phyloP scores from a whole-genome alignment of 208 protist species.

The Leishmania guyanensis region DNA sequence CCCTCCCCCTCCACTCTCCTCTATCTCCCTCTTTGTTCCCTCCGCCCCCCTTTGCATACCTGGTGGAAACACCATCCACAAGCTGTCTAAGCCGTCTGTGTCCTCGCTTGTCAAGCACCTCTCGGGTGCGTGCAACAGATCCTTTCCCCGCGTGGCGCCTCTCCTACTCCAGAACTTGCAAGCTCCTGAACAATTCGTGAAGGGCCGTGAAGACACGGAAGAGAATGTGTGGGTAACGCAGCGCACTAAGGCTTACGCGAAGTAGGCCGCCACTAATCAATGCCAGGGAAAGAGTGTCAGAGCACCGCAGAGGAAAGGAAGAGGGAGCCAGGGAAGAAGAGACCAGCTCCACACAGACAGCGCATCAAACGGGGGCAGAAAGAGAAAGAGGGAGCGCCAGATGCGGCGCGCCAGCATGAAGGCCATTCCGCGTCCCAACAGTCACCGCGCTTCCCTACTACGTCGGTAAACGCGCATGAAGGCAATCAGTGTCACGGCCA shows the following conservation, averaged over 20 bases:
- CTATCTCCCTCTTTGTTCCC: background rate
- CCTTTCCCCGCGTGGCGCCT: background rate
- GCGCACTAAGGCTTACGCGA: background rate
- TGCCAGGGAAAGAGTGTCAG: background rate
- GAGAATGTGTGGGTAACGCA: background rate
- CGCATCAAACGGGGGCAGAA: background rate
- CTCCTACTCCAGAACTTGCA: background rate
- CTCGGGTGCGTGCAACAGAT: background rate
- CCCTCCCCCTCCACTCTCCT: background rate
- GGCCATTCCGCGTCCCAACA: background rate
- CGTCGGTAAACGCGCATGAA: background rate
- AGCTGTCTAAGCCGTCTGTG: too few relatives aligned
- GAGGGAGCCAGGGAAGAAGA: conserved; percentile 4
- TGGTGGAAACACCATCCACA: background rate
- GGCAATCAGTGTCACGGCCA: background rate
- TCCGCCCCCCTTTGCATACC: background rate
- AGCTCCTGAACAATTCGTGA: background rate
- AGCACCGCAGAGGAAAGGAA: background rate
- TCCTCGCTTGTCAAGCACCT: background rate
- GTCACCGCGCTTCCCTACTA: background rate
- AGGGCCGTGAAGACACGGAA: background rate
- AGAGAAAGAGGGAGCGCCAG: background rate
- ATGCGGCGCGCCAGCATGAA: background rate
- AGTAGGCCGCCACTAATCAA: background rate
- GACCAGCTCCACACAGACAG: background rate